Conservation (phyloP, 2,329 filamentous ascomycete genomes). For the Periconia macrospinosa region DNA sequence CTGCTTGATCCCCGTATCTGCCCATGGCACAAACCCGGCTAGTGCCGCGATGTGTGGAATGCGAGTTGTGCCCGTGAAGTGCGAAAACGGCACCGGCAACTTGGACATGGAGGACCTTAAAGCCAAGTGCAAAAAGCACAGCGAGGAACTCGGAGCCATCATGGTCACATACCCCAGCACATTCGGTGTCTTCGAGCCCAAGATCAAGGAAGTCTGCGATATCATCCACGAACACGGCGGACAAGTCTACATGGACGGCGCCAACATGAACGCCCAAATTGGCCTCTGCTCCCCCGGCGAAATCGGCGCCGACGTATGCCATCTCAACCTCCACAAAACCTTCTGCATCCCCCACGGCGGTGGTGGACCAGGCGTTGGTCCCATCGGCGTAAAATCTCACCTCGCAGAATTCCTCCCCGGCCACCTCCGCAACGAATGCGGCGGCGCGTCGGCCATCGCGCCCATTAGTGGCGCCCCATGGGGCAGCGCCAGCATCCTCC, state of each 20-base stretch:
- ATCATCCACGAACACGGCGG: slow-evolving; percentile 86
- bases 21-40: slow-evolving; percentile 93
- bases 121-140: slow-evolving; percentile 86
- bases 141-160: slow-evolving; percentile 82
- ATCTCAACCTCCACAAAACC: slow-evolving; percentile 97
- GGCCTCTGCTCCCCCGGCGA: slow-evolving; percentile 92
- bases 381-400: slow-evolving; percentile 86
- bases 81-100: slow-evolving; percentile 83
- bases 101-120: slow-evolving; percentile 84
- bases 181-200: slow-evolving; percentile 91
- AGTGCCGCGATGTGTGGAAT: slow-evolving; percentile 95
- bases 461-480: slow-evolving; percentile 81
- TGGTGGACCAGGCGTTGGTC: slow-evolving; percentile 89
- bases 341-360: slow-evolving; percentile 98
- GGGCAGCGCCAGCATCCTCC: slow-evolving; percentile 88
- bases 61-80: slow-evolving; percentile 91
- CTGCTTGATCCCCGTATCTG: slow-evolving; percentile 91
- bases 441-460: slow-evolving; percentile 61
- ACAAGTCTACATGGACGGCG: slow-evolving; percentile 97
- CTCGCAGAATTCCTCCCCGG: slow-evolving; percentile 76
- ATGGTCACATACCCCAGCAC: slow-evolving; percentile 98
- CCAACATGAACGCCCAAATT: slow-evolving; percentile 98
- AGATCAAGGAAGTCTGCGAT: slow-evolving; percentile 80
- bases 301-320: slow-evolving; percentile 95
- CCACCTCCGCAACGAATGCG: slow-evolving; percentile 63